Percentiles rank a stretch among this genome's conserved stretches.
Conservation (phyloP, 2,329 filamentous ascomycete genomes). For the Truncatella angustata region DNA sequence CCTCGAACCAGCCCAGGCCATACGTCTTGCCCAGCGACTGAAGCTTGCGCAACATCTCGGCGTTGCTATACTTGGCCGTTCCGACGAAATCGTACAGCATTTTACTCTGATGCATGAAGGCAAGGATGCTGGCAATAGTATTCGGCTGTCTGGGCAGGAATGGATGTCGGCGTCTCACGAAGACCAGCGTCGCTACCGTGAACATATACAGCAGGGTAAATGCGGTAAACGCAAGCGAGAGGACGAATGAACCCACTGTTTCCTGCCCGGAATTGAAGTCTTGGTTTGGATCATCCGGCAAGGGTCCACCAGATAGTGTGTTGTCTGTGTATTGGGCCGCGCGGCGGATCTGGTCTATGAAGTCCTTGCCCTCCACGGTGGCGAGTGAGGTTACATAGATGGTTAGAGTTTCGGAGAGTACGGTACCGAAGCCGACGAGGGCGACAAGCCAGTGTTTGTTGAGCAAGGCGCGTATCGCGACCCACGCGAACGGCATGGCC, state of each 20-base stretch:
- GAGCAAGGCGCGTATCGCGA: conserved; percentile 58
- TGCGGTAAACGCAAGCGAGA: conserved; percentile 60
- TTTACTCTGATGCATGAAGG: conserved; percentile 76
- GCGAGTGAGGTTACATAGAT: conserved; percentile 66
- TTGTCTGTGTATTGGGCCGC: conserved; percentile 17
- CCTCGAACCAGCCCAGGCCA: conserved; percentile 74
- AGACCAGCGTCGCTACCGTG: conserved; percentile 57
- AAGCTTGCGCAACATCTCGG: conserved; percentile 61
- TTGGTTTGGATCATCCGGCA: conserved; percentile 16
- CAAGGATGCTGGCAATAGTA: conserved; percentile 73
- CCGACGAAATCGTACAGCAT: conserved; percentile 76
- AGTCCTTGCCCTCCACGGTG: conserved; percentile 61
- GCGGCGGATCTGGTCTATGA: conserved; percentile 37
- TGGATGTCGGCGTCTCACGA: conserved; percentile 60
- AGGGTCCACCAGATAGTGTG: not conserved
- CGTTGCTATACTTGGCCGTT: conserved; percentile 61
- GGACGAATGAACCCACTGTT: conserved; percentile 62
- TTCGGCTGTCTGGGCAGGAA: conserved; percentile 77
- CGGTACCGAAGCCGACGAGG: conserved; percentile 66
- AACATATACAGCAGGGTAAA: conserved; percentile 67
- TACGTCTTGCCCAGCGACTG: conserved; percentile 64
- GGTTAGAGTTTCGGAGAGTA: conserved; percentile 72
- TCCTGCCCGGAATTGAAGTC: conserved; percentile 54
- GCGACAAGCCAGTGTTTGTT: conserved; percentile 67
- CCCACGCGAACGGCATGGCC: conserved; percentile 65